Base-by-base conservation (phyloP, 768 basidiomycete species). In the Rhodocollybia butyracea region DNA sequence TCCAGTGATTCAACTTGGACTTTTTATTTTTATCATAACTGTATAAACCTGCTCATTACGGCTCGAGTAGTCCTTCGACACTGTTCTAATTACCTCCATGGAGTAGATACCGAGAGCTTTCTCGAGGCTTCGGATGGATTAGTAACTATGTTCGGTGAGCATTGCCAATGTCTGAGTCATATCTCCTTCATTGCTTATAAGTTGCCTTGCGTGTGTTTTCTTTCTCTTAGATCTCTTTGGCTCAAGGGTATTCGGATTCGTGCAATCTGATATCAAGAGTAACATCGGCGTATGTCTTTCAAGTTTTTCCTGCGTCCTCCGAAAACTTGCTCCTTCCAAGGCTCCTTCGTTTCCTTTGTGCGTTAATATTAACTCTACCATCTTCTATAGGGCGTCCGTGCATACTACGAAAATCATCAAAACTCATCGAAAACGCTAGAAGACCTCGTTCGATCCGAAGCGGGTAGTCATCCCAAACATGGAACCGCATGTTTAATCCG, bases 41-140 rank as follows among this genome's bases (percentile, higher is more conserved):
- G 13, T 2, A 26, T 10, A 3, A 34, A 7, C 51, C 22, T 39
- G 12, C 8, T 5, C 21, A 21, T 27, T 11, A 22, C 21, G 22
- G 15, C 27, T 30, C 22, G 11, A 15, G 39, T 42, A 97, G 94
- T 94, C 91, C 10, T 98, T 91, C 70, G 83, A 81, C 63, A 90
- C 96, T 59, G 91, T 98, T 38, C 80, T 84, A 15, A 75, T 90
- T 61, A 83, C 82, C n/a, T 77, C 82, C 41, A 76, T 3, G 94
- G 95, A 13, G 84, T 98, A 48, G 85, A 94, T 65, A 92, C 94
- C 0, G 64, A 73, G 19, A 69, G 79, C 12, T 98, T 98, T 75
- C 76, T 94, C 43, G 87, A 91, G 64, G 95, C 95, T 1, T 84
- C 92, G 19, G 92, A 96, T 69, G 94, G 91, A 17, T 78, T 98